Conservation (phyloP, 805 yeast species). For the Priceomyces haplophilus region DNA sequence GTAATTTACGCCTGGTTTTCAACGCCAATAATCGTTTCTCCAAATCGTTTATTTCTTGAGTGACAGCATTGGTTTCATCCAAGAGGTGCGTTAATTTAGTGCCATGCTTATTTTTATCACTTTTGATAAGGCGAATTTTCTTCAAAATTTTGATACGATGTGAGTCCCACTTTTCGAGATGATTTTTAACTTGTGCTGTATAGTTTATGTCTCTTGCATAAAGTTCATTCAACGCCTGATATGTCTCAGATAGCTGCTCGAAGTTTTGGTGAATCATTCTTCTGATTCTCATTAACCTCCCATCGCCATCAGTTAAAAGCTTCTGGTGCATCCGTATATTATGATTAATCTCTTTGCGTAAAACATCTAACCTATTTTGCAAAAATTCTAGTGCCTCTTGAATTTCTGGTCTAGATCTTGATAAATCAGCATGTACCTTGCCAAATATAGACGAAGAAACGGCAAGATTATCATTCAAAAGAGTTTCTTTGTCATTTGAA, state of each 20-base stretch:
- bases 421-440: neutral
- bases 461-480: neutral
- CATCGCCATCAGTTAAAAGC: conserved; percentile 33
- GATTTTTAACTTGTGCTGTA: conserved; percentile 22
- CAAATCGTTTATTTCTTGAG: conserved; percentile 35
- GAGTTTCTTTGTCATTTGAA: too few species aligned
- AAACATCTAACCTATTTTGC: conserved; percentile 10
- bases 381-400: conserved; percentile 15
- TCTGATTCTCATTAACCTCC: conserved; percentile 27
- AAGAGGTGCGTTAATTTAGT: conserved; percentile 35
- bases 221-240: conserved; percentile 45
- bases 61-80: conserved; percentile 29
- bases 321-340: conserved; percentile 22
- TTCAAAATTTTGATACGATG: conserved; percentile 31
- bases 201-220: conserved; percentile 36
- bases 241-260: conserved; percentile 40
- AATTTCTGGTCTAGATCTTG: neutral
- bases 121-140: conserved; percentile 38
- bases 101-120: conserved; percentile 42
- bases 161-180: conserved; percentile 41
- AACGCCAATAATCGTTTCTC: conserved; percentile 33
- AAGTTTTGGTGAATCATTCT: conserved; percentile 24
- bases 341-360: conserved; percentile 17
- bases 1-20: conserved; percentile 29
- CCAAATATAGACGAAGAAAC: neutral